Base-by-base conservation (phyloP, 352 stramenopile genomes). In the Globisporangium takayamanum region DNA sequence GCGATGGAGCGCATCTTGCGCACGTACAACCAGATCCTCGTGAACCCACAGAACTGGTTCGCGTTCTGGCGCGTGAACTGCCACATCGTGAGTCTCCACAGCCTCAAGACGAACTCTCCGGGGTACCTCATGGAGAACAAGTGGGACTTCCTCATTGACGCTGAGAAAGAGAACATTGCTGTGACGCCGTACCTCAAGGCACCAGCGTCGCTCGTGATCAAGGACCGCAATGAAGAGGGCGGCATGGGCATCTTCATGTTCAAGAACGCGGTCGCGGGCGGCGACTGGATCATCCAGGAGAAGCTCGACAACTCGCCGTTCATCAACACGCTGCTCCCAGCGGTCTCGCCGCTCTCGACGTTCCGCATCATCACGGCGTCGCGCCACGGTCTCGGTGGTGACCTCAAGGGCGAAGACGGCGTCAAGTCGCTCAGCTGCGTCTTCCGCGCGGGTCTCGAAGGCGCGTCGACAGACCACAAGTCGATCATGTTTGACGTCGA, bases 401-500 rank as follows among this genome's bases (percentile, higher is more conserved):
- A 84, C 48, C 75, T 87, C 45, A 62, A 80, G 54, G 75, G 70
- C 26, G 66, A 72, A 37, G 73, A 88, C 48, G 78, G 80, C 48
- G 72, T 92, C 60, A 88, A 89, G 69, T 85, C 80, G 56, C 72
- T 92, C 37, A 90, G 80, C 67, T 90, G 81, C 57, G 81, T 94
- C 37, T 89, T 91, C 70, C 81, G 81, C 30, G 81, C 81, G 4
- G 81, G 81, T 20, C 65, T 89, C 2, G 69, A 64, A 50, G 69
- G 80, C 50, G 94, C 95, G 5, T 66, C 76, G 12, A 99, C 97
- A 20, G 96, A 99, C 82, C 97, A 99, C 81, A 92, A 95, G 78
- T 97, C 93, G 41, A 97, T 99, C 65, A 90, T 99, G 68, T 99
- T 99, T 63, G 95, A 99, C 72, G 92, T 99, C 7, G 94, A 99